Evolutionary conservation across 2,329 filamentous ascomycete species (phyloP).

Genomic region (Xylariaceae sp.): DNA sequence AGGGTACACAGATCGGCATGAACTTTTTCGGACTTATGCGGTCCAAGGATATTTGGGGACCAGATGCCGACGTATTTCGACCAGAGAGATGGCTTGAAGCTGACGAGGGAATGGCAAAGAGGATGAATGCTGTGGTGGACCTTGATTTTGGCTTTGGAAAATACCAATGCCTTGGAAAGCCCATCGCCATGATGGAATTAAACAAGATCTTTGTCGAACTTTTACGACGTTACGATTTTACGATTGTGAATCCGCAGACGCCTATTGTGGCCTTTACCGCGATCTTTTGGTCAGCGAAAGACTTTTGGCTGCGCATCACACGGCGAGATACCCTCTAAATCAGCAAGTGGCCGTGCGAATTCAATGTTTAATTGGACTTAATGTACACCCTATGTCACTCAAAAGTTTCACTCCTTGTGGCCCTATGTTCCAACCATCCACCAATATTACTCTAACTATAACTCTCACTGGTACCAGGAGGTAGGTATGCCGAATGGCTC

Average conservation of each 20-base stretch:
- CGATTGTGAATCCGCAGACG: conserved; percentile 20
- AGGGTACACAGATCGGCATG: conserved; percentile 38
- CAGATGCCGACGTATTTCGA: conserved; percentile 35
- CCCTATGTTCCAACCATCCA: too few relatives aligned
- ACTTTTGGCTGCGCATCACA: conserved; percentile 26
- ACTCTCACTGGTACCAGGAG: too few relatives aligned
- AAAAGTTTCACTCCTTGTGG: too few relatives aligned
- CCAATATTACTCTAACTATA: too few relatives aligned
- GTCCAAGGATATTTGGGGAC: conserved; percentile 34
- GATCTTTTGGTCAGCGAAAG: conserved; percentile 23
- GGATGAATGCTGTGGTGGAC: conserved; percentile 36
- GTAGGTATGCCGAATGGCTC: too few relatives aligned
- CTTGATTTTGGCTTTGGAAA: conserved; percentile 40
- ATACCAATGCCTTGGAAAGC: conserved; percentile 41
- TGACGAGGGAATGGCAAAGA: conserved; percentile 25
- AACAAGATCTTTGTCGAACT: conserved; percentile 42
- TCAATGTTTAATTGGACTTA: too few relatives aligned
- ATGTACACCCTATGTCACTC: too few relatives aligned
- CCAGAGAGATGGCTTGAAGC: conserved; percentile 45
- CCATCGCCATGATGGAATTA: conserved; percentile 43
- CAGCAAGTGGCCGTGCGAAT: too few relatives aligned
- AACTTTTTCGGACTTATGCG: conserved; percentile 39
- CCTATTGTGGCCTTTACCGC: conserved; percentile 21
- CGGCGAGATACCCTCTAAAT: neutral
- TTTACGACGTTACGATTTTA: conserved; percentile 24